Percentiles rank a stretch among this genome's conserved stretches.
phyloP scores from a whole-genome alignment of 208 protist genomes.

The Novymonas esmeraldas region DNA sequence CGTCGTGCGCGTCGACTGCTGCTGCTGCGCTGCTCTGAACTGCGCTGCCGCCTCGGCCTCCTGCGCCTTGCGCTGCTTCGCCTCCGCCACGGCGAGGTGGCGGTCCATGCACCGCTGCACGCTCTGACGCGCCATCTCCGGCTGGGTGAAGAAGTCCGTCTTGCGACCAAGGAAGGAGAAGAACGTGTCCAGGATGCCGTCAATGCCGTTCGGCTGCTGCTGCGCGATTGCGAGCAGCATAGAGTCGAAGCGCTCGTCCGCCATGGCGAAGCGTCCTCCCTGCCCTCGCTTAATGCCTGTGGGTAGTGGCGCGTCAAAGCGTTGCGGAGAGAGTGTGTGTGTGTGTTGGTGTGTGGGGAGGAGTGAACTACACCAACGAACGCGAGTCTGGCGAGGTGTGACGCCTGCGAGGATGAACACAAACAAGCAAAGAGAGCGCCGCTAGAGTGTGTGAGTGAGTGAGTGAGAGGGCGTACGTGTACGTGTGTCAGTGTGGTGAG shows the following conservation, averaged over 20 bases:
- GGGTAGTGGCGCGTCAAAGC: neutral
- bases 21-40: too few relatives aligned
- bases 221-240: conserved; percentile 93
- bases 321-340: neutral
- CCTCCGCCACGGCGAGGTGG: conserved; percentile 62
- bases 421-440: too few relatives aligned
- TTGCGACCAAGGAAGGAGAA: conserved; percentile 93
- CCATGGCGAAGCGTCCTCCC: too few relatives aligned
- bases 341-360: neutral
- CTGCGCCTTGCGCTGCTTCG: conserved; percentile 39
- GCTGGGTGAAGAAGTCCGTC: conserved; percentile 94
- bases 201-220: conserved; percentile 90
- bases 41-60: conserved; percentile 21
- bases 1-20: conserved; percentile 17
- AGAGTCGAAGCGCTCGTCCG: conserved; percentile 78
- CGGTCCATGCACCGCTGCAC: conserved; percentile 61
- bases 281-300: conserved; percentile 6
- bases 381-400: neutral
- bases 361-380: too few relatives aligned
- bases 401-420: too few relatives aligned
- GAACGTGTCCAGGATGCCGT: conserved; percentile 91
- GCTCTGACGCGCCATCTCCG: conserved; percentile 54
- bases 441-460: too few relatives aligned
- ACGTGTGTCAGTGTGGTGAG: neutral
- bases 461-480: too few relatives aligned